These are phyloP conservation scores for Trichocladium uniseriatum DNA, from an alignment of 495 filamentous ascomycete genomes.

Conservation along the genomic window DNA sequence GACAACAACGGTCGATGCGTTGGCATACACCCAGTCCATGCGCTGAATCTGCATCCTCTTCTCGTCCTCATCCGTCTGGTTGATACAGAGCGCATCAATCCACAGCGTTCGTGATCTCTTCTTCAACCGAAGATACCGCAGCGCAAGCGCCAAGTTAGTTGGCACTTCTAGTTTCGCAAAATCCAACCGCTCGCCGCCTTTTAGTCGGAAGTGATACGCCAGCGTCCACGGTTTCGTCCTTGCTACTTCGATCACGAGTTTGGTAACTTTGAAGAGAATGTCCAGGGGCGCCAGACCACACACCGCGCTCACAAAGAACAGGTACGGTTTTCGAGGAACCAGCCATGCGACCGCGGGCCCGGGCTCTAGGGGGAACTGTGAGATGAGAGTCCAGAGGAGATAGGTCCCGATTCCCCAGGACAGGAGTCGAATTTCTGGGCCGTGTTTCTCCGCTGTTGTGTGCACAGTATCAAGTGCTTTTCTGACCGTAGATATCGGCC, in stretches of 20 bases:
- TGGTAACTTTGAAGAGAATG: too few species aligned
- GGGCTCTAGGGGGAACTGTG: too few species aligned
- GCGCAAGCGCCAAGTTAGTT: conserved; percentile 13
- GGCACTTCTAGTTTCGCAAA: too few species aligned
- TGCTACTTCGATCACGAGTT: too few species aligned
- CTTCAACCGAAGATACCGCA: conserved; percentile 14
- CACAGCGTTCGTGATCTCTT: conserved; percentile 15
- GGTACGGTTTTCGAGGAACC: too few species aligned
- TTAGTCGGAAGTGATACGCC: too few species aligned
- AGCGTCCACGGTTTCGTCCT: too few species aligned
- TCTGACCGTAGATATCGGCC: too few species aligned
- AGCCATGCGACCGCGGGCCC: too few species aligned
- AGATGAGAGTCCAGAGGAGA: background rate
- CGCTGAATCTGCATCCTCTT: conserved; percentile 11
- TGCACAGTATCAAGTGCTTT: background rate
- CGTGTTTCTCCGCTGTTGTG: background rate
- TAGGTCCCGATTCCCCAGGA: background rate
- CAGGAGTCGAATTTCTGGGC: background rate
- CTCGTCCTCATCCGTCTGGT: conserved; percentile 16
- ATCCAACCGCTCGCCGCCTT: too few species aligned
- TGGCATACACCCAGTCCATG: conserved; percentile 27
- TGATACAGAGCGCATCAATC: conserved; percentile 27
- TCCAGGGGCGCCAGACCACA: too few species aligned
- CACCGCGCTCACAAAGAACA: too few species aligned
- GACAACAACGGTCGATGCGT: conserved; percentile 25